phyloP scores from a whole-genome alignment of 176 grass and related monocot species.

The Ananas comosus region DNA sequence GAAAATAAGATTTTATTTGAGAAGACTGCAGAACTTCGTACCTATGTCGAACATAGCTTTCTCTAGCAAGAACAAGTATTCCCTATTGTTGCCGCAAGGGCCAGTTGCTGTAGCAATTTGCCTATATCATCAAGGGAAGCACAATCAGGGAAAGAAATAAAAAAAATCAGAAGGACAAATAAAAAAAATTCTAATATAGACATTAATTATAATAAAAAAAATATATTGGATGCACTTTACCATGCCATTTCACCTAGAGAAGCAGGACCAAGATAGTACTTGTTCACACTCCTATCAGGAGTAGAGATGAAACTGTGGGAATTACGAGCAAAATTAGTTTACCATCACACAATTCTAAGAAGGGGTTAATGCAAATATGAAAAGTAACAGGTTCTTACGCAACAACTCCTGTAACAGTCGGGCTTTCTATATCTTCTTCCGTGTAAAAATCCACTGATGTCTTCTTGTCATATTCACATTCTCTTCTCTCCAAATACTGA shows the following conservation, averaged over 20 bases:
- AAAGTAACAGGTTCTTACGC: slow-evolving; percentile 41
- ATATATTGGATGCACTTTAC: slow-evolving; percentile 17
- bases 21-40: slow-evolving; percentile 12
- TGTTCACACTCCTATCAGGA: slow-evolving; percentile 63
- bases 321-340: slow-evolving; percentile 15
- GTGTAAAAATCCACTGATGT: slow-evolving; percentile 70
- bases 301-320: slow-evolving; percentile 59
- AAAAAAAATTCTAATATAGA: slow-evolving; percentile 2
- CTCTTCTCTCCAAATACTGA: slow-evolving; percentile 87
- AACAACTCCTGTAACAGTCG: slow-evolving; percentile 45
- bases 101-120: slow-evolving; percentile 93
- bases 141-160: slow-evolving; percentile 7
- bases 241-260: slow-evolving; percentile 78
- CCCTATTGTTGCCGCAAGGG: slow-evolving; percentile 80
- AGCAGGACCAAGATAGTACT: slow-evolving; percentile 86
- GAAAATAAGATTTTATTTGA: too few species aligned
- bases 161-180: slow-evolving; percentile 15
- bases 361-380: not conserved
- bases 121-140: slow-evolving; percentile 23
- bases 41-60: slow-evolving; percentile 81
- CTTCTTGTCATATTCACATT: slow-evolving; percentile 87
- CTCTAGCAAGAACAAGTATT: slow-evolving; percentile 93
- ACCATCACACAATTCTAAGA: not conserved
- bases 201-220: not conserved
- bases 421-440: slow-evolving; percentile 55